Conservation (phyloP, 2,329 filamentous ascomycete species). For the Paracoccidioides brasiliensis region DNA sequence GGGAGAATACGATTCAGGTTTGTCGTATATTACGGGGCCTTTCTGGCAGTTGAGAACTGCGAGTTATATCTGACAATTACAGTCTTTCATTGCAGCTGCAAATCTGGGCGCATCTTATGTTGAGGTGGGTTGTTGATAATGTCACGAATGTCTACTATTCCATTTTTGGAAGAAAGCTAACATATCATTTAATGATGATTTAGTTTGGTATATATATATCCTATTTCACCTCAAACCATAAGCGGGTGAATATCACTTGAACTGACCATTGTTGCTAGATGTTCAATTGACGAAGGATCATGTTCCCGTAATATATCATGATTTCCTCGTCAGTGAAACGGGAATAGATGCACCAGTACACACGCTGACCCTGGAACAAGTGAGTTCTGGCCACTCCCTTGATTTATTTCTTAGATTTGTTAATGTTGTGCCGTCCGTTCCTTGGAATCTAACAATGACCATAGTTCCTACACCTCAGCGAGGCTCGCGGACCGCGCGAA, state of each 20-base stretch:
- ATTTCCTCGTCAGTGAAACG: constrained; percentile 94
- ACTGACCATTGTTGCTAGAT: constrained; percentile 52
- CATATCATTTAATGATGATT: background rate
- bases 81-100: constrained; percentile 89
- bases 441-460: background rate
- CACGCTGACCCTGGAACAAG: constrained; percentile 80
- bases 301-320: constrained; percentile 95
- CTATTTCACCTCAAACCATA: background rate
- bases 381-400: constrained; percentile 7
- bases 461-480: constrained; percentile 69
- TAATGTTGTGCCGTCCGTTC: background rate
- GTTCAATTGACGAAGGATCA: constrained; percentile 98
- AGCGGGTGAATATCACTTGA: constrained; percentile 3
- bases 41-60: background rate
- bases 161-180: background rate
- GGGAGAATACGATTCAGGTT: constrained; percentile 77
- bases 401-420: background rate
- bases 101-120: constrained; percentile 71
- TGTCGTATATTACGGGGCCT: constrained; percentile 3
- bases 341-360: constrained; percentile 95
- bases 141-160: background rate
- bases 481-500: constrained; percentile 26
- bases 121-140: constrained; percentile 35
- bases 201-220: constrained; percentile 12
- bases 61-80: constrained; percentile 9